These are phyloP conservation scores for Syzygium malaccense DNA, from an alignment of 441 rosid species.

Conservation along the genomic window DNA sequence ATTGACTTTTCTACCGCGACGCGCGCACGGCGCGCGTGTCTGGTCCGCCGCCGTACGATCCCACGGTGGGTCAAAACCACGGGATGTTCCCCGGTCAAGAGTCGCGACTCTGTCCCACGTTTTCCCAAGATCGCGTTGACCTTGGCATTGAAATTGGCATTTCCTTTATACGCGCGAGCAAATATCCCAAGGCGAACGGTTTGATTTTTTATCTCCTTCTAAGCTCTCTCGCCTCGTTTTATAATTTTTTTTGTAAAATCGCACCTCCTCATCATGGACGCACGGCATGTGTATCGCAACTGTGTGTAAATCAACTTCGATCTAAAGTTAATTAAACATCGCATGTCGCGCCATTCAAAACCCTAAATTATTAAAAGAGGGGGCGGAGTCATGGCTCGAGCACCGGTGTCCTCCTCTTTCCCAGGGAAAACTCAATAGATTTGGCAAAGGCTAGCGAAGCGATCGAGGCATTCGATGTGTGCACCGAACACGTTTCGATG, in stretches of 20 bases:
- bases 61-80: not conserved
- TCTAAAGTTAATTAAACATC: not conserved
- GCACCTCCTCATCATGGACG: not conserved
- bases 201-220: not conserved
- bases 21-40: not conserved
- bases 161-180: not conserved
- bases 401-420: not conserved
- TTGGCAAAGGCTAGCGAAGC: not conserved
- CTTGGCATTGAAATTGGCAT: not conserved
- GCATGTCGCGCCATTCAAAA: not conserved
- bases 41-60: not conserved
- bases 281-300: not conserved
- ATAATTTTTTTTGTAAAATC: not conserved
- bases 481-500: not conserved
- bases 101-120: not conserved
- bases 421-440: not conserved
- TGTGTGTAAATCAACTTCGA: not conserved
- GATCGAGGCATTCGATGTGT: not conserved
- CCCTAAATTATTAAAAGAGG: not conserved
- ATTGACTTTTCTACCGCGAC: not conserved
- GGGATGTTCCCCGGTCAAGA: not conserved
- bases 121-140: not conserved
- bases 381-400: too few relatives aligned
- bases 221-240: not conserved
- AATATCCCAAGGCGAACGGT: not conserved